Percentiles rank a stretch among this genome's conserved stretches.
Conservation (phyloP, 2,329 filamentous ascomycete species). For the Pseudogymnoascus sp. region DNA sequence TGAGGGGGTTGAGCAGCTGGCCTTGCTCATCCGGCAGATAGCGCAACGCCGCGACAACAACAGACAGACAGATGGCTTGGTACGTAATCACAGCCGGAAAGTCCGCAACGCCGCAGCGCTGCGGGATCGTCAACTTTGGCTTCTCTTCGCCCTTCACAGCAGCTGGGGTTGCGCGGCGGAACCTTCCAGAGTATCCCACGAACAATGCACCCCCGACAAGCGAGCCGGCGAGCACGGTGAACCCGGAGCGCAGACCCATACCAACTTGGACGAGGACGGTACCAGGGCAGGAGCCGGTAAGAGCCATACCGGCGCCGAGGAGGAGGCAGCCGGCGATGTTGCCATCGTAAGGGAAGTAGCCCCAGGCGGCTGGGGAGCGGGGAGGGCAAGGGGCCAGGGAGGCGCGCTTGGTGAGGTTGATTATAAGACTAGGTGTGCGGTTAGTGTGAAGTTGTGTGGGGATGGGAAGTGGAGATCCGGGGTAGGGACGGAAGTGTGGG, state of each 20-base stretch:
- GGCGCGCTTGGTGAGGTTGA: background rate
- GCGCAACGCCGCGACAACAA: conserved; percentile 11
- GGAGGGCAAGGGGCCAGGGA: conserved; percentile 28
- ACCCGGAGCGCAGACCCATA: conserved; percentile 42
- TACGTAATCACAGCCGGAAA: conserved; percentile 14
- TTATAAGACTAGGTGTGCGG: background rate
- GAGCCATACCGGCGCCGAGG: conserved; percentile 57
- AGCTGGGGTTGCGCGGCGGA: background rate
- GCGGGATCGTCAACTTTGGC: conserved; percentile 16
- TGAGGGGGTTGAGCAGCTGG: conserved; percentile 32
- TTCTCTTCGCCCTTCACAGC: conserved; percentile 4
- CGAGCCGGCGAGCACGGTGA: conserved; percentile 46
- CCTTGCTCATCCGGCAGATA: background rate
- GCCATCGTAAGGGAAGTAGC: conserved; percentile 47
- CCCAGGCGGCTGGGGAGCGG: conserved; percentile 43
- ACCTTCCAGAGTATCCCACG: conserved; percentile 22
- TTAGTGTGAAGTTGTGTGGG: conserved; percentile 18
- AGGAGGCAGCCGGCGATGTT: conserved; percentile 56
- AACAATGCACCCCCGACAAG: conserved; percentile 45
- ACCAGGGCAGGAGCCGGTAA: conserved; percentile 58
- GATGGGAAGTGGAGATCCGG: conserved; percentile 35
- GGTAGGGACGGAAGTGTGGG: conserved; percentile 9
- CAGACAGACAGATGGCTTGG: conserved; percentile 16
- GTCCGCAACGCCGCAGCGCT: conserved; percentile 13
- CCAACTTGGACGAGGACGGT: conserved; percentile 55